These are phyloP conservation scores for Plasmopara halstedii DNA, from an alignment of 352 stramenopile species.

Conservation along the genomic window DNA sequence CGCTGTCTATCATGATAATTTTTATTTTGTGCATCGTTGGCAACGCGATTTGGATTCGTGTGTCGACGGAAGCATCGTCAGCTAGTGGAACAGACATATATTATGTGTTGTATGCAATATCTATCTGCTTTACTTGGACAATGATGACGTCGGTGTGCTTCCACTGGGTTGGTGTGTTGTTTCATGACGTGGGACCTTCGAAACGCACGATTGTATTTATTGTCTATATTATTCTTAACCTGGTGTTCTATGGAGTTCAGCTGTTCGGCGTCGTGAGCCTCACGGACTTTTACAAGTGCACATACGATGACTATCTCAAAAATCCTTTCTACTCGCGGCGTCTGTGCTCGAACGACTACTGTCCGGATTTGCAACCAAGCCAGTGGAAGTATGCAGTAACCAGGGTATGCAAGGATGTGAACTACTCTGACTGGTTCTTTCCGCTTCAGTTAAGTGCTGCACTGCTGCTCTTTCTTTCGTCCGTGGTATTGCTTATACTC, in stretches of 20 bases:
- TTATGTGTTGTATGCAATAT: conserved; percentile 62
- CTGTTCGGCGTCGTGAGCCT: conserved; percentile 67
- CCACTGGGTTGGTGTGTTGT: conserved; percentile 74
- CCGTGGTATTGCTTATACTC: conserved; percentile 53
- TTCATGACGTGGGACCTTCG: conserved; percentile 52
- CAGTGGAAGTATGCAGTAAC: conserved; percentile 72
- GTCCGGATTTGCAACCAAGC: conserved; percentile 65
- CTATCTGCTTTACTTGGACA: conserved; percentile 68
- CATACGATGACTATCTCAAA: conserved; percentile 84
- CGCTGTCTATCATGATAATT: conserved; percentile 62
- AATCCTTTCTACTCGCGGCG: conserved; percentile 67
- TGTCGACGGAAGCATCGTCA: conserved; percentile 41
- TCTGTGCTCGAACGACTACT: conserved; percentile 68
- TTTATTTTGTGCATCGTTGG: conserved; percentile 65
- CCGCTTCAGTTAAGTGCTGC: conserved; percentile 38
- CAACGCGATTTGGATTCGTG: conserved; percentile 78
- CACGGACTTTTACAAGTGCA: conserved; percentile 76
- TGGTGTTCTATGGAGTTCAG: conserved; percentile 52
- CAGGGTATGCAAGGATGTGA: conserved; percentile 59
- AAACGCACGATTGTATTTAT: conserved; percentile 48
- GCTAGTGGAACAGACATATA: conserved; percentile 56
- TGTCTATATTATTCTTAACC: conserved; percentile 56
- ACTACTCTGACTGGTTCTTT: conserved; percentile 59
- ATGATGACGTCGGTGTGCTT: conserved; percentile 85
- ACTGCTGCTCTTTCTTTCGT: conserved; percentile 54